A percentile compares a stretch with the other conserved stretches of the same genome.
These are phyloP conservation scores for Anthracocystis walkeri DNA, from an alignment of 1,284 basidiomycete species.

Conservation along the genomic window DNA sequence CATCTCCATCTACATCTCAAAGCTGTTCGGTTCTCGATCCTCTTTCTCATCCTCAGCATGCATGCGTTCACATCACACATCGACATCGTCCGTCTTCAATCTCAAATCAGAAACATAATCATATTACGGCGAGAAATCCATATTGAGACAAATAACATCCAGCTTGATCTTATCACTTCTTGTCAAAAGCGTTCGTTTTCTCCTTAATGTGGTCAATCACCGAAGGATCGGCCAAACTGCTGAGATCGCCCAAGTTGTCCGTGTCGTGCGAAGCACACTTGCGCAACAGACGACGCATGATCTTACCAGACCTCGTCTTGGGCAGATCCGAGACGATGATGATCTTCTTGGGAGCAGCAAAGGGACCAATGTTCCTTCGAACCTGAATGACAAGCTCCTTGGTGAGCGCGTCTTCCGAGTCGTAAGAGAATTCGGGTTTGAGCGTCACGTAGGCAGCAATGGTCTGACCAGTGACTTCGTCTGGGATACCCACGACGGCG, in stretches of 20 bases:
- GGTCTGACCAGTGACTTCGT: slow-evolving; percentile 68
- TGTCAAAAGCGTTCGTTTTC: slow-evolving; percentile 51
- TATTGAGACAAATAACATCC: not conserved
- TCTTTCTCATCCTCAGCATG: no score
- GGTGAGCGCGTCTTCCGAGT: slow-evolving; percentile 77
- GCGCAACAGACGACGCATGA: slow-evolving; percentile 91
- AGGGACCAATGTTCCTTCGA: slow-evolving; percentile 73
- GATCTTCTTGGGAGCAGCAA: slow-evolving; percentile 90
- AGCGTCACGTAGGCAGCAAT: slow-evolving; percentile 72
- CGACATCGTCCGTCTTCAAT: no score
- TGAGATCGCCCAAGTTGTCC: slow-evolving; percentile 88
- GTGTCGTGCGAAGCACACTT: slow-evolving; percentile 94
- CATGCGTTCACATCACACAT: no score
- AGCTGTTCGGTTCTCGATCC: no score
- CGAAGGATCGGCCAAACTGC: slow-evolving; percentile 81
- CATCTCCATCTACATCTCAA: no score
- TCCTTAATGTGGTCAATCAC: slow-evolving; percentile 65
- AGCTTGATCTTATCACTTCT: slow-evolving; percentile 19
- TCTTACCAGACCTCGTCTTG: slow-evolving; percentile 97
- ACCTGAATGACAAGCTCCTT: slow-evolving; percentile 96
- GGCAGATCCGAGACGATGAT: slow-evolving; percentile 87
- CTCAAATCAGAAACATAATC: not conserved
- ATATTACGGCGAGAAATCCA: slow-evolving; percentile 4
- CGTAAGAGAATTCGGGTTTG: slow-evolving; percentile 80
- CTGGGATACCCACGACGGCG: slow-evolving; percentile 72